These are phyloP conservation scores for Cyclaneusma minus DNA, from an alignment of 2,329 filamentous ascomycete species.

Conservation along the genomic window DNA sequence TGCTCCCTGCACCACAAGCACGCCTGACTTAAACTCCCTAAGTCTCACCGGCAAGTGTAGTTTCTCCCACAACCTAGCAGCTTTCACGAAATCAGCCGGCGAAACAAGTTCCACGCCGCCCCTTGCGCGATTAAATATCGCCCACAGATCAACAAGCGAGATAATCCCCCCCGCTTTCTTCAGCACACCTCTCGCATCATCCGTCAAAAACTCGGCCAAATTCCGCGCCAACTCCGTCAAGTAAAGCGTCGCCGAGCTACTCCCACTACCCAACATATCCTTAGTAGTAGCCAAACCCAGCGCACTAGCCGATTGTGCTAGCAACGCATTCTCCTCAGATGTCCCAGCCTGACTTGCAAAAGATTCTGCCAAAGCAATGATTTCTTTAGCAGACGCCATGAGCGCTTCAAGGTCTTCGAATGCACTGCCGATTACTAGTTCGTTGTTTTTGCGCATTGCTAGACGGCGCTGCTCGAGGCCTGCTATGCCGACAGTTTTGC, in stretches of 20 bases:
- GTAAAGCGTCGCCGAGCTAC: conserved; percentile 67
- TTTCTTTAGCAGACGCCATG: conserved; percentile 95
- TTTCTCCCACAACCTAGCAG: conserved; percentile 74
- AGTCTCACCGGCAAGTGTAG: conserved; percentile 75
- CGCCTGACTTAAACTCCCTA: conserved; percentile 77
- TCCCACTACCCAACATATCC: conserved; percentile 73
- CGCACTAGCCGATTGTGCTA: conserved; percentile 70
- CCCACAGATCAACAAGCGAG: conserved; percentile 81
- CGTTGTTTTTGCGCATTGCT: conserved; percentile 81
- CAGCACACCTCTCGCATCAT: conserved; percentile 66
- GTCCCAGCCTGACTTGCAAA: conserved; percentile 56
- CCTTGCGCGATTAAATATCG: conserved; percentile 82
- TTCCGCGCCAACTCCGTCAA: conserved; percentile 75
- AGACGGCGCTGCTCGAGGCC: conserved; percentile 76
- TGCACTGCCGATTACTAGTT: conserved; percentile 78
- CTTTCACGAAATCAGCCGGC: conserved; percentile 81
- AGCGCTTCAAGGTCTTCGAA: conserved; percentile 94
- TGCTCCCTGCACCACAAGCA: conserved; percentile 81
- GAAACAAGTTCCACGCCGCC: conserved; percentile 91
- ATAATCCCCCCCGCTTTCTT: conserved; percentile 75
- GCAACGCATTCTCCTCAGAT: conserved; percentile 55
- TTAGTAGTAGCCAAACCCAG: conserved; percentile 87
- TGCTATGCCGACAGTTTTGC: conserved; percentile 71
- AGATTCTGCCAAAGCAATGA: conserved; percentile 80
- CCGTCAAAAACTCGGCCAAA: conserved; percentile 75